Evolutionary conservation across 306 rosid genomes (phyloP).

Genomic region (Vigna angularis): DNA sequence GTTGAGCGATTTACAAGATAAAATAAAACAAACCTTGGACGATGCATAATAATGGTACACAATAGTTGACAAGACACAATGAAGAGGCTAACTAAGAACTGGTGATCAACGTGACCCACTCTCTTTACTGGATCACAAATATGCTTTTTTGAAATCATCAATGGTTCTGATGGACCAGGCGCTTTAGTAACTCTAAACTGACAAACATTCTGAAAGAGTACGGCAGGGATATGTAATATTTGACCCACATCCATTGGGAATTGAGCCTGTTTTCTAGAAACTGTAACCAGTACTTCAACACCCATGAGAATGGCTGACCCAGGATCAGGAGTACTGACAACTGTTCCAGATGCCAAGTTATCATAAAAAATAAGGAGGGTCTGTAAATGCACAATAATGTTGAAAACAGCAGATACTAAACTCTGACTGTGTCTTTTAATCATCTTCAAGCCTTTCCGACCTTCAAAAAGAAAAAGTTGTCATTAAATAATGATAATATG

Average conservation of each 20-base stretch:
- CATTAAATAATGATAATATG: conserved; percentile 36
- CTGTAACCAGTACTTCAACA: conserved; percentile 77
- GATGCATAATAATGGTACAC: conserved; percentile 74
- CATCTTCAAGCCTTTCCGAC: conserved; percentile 72
- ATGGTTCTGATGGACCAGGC: conserved; percentile 47
- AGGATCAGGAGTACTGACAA: conserved; percentile 68
- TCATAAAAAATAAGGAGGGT: conserved; percentile 66
- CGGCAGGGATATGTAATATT: conserved; percentile 75
- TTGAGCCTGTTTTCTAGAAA: conserved; percentile 73
- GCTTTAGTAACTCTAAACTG: conserved; percentile 60
- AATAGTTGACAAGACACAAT: conserved; percentile 81
- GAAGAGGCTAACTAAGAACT: conserved; percentile 69
- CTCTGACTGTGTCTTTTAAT: conserved; percentile 81
- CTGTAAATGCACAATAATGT: conserved; percentile 77
- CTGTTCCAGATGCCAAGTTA: conserved; percentile 47
- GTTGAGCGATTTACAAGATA: conserved; percentile 38
- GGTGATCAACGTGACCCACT: conserved; percentile 54
- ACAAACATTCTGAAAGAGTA: conserved; percentile 73
- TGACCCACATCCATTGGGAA: conserved; percentile 76
- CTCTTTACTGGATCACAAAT: conserved; percentile 51
- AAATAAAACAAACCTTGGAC: conserved; percentile 65
- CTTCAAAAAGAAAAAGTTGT: conserved; percentile 50
- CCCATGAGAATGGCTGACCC: conserved; percentile 93
- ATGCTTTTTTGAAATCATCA: conserved; percentile 47
- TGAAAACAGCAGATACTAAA: conserved; percentile 66